Evolutionary conservation across 805 yeast genomes (phyloP), one percentile per base, ranked within the genome.

Genomic region (Jamesozyma gamospora): DNA sequence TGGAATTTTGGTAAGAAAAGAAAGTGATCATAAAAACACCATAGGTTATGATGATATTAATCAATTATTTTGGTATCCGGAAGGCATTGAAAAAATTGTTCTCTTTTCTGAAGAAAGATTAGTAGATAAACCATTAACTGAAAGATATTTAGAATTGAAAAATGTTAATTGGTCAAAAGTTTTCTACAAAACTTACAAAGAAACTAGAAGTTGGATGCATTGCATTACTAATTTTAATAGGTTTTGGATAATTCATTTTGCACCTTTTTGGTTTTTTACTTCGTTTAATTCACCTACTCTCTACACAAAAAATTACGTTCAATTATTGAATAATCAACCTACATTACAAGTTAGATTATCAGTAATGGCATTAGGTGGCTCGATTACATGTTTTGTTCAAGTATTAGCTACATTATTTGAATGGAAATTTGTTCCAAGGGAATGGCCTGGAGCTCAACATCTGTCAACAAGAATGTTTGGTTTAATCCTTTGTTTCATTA

Each of bases 31-130:
- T 53, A 68, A 75, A 13, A 63, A 72, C 21, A 74, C 75, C 4
- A 77, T 86, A 42, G 96, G 96, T 0, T 86, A 86, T 58, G 96
- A 86, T 63, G 96, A 86, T 58, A 77, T 86, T 58, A 86, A 86
- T 55, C 95, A 86, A 52, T 64, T 82, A 29, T 86, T 86, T 53
- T 86, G 96, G 96, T 77, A 81, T 49, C 69, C 76, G 3, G 71
- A 75, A 44, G 86, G 92, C 0, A 64, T 86, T 38, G 75, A 75
- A 45, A 69, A 70, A 37, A 68, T 86, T 15, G 60, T 62, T 2
- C 54, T 81, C 26, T 51, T 60, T 3, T 69, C 68, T 32, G 65
- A 70, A 7, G 67, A 67, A 34, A 48, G 65, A 34, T 55, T 83
- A 18, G 71, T 83, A 59, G 75, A 72, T 43, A 53, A 72, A 27